phyloP scores from a whole-genome alignment of 192 early-diverging fungal genomes.

The Endogone sp. region DNA sequence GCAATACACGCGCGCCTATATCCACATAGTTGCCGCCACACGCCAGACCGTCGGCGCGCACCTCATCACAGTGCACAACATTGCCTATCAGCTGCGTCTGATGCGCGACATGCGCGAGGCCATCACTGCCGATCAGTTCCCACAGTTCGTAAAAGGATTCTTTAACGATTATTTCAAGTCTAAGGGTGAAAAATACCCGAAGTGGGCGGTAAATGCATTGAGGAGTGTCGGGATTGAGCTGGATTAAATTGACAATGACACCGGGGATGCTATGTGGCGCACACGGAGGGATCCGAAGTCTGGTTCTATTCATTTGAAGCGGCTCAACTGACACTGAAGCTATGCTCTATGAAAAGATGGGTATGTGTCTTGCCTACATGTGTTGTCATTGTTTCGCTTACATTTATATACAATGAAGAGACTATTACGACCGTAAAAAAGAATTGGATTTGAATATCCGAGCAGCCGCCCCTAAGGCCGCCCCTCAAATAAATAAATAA shows the following conservation, averaged over 20 bases:
- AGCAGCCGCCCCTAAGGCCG: too few relatives aligned
- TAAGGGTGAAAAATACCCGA: conserved; percentile 57
- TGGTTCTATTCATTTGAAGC: too few relatives aligned
- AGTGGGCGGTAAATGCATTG: conserved; percentile 71
- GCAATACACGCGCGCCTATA: conserved; percentile 67
- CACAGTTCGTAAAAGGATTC: conserved; percentile 64
- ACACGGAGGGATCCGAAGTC: too few relatives aligned
- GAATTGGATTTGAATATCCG: too few relatives aligned
- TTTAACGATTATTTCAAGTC: conserved; percentile 58
- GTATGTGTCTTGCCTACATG: too few relatives aligned
- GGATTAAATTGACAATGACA: conserved; percentile 5
- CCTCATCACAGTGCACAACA: conserved; percentile 78
- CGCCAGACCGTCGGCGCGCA: conserved; percentile 81
- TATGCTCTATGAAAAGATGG: too few relatives aligned
- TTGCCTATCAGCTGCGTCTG: conserved; percentile 78
- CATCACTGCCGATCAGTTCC: conserved; percentile 67
- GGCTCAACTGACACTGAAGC: too few relatives aligned
- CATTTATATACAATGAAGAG: too few relatives aligned
- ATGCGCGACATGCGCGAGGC: conserved; percentile 74
- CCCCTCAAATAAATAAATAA: too few relatives aligned
- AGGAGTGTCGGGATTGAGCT: conserved; percentile 67
- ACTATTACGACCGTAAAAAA: too few relatives aligned
- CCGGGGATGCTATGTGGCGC: too few relatives aligned
- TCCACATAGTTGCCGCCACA: conserved; percentile 54
- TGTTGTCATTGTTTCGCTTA: too few relatives aligned